phyloP scores from a whole-genome alignment of 371 early-diverging fungal species.

The Entomophthora muscae region DNA sequence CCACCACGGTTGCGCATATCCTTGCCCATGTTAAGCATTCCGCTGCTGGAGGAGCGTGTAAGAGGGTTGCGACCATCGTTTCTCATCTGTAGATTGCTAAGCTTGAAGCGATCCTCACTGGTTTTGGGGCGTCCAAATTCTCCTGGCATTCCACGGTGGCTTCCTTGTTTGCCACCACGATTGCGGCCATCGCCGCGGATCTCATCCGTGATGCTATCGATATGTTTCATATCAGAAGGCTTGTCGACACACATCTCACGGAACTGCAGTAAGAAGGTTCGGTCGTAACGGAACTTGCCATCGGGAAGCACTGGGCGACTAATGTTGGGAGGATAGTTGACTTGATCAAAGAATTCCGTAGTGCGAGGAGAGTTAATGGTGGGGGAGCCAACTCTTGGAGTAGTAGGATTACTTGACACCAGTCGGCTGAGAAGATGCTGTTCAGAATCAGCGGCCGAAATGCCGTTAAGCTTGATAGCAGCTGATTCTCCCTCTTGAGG shows the following conservation, averaged over 20 bases:
- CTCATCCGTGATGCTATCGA: slow-evolving; percentile 37
- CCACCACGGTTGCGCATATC: slow-evolving; percentile 22
- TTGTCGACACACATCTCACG: slow-evolving; percentile 37
- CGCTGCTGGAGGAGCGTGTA: slow-evolving; percentile 29
- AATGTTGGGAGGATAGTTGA: slow-evolving; percentile 24
- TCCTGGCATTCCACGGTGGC: slow-evolving; percentile 12
- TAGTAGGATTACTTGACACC: background rate
- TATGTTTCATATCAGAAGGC: slow-evolving; percentile 43
- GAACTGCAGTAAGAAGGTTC: slow-evolving; percentile 67
- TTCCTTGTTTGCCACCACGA: slow-evolving; percentile 9
- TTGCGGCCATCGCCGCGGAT: slow-evolving; percentile 17
- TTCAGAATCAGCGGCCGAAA: background rate
- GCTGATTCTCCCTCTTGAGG: background rate
- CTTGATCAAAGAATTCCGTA: slow-evolving; percentile 16
- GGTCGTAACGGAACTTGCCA: slow-evolving; percentile 38
- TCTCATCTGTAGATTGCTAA: slow-evolving; percentile 20
- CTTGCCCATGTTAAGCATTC: slow-evolving; percentile 18
- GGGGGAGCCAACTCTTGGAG: background rate
- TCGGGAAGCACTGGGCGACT: slow-evolving; percentile 19
- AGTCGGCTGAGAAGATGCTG: background rate
- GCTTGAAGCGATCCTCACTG: slow-evolving; percentile 29
- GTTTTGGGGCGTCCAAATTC: slow-evolving; percentile 14
- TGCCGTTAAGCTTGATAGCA: background rate
- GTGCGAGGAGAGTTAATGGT: slow-evolving; percentile 15
- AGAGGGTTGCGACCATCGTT: slow-evolving; percentile 26